These are phyloP conservation scores for Gossypium gossypioides DNA, from an alignment of 441 rosid genomes.

Conservation along the genomic window DNA sequence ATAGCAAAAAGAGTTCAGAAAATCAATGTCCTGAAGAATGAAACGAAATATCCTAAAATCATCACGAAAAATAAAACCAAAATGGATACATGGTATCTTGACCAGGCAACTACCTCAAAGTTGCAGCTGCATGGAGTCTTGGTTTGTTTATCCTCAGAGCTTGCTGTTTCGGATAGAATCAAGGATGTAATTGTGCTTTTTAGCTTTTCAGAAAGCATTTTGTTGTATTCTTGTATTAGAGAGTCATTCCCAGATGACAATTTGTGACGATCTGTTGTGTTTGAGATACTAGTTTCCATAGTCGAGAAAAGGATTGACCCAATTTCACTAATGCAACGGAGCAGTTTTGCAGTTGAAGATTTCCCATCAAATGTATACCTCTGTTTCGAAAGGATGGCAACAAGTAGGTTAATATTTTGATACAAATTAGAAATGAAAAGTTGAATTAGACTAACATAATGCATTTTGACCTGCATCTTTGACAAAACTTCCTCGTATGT, in stretches of 20 bases:
- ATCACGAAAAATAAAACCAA: slow-evolving; percentile 33
- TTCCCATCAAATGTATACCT: slow-evolving; percentile 34
- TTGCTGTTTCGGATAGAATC: slow-evolving; percentile 27
- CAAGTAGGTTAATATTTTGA: not conserved
- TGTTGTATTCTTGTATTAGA: slow-evolving; percentile 34
- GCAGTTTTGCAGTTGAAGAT: slow-evolving; percentile 42
- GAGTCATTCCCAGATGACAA: slow-evolving; percentile 22
- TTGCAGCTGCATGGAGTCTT: not conserved
- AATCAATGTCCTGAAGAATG: slow-evolving; percentile 27
- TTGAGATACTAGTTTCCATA: slow-evolving; percentile 42
- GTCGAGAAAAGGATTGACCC: slow-evolving; percentile 47
- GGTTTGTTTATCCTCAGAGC: slow-evolving; percentile 24
- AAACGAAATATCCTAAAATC: slow-evolving; percentile 40
- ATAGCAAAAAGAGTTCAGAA: slow-evolving; percentile 19
- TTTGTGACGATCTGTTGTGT: slow-evolving; percentile 25
- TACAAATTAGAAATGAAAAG: slow-evolving; percentile 1
- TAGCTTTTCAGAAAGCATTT: slow-evolving; percentile 36
- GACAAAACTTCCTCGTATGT: slow-evolving; percentile 37
- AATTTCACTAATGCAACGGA: slow-evolving; percentile 41
- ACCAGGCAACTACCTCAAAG: slow-evolving; percentile 26
- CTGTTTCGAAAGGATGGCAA: slow-evolving; percentile 29
- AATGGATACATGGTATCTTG: slow-evolving; percentile 38
- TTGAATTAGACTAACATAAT: slow-evolving; percentile 5
- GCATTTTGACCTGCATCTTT: slow-evolving; percentile 44
- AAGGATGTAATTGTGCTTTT: slow-evolving; percentile 31